Percentiles rank a stretch among this genome's conserved stretches.
These are phyloP conservation scores for Penicillium paneum DNA, from an alignment of 2,329 filamentous ascomycete genomes.

Conservation along the genomic window DNA sequence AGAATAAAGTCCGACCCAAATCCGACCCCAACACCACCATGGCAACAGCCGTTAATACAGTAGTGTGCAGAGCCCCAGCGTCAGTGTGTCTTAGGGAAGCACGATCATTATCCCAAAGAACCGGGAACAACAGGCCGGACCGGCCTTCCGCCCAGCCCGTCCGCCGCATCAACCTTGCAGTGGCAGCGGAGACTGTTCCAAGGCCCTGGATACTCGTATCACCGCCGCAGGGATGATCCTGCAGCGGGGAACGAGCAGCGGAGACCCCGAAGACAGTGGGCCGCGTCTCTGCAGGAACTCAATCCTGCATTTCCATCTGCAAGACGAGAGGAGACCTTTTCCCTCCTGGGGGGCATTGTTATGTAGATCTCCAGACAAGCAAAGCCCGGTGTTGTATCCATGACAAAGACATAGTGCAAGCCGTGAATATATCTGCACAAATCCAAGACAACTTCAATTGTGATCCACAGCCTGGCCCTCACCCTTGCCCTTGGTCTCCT, in stretches of 20 bases:
- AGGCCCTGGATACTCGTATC: constrained; percentile 9
- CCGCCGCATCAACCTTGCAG: constrained; percentile 18
- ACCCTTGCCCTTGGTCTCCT: not conserved
- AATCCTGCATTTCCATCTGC: not conserved
- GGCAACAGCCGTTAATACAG: constrained; percentile 11
- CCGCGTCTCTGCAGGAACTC: not conserved
- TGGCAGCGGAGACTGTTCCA: constrained; percentile 2
- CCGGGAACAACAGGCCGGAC: constrained; percentile 4
- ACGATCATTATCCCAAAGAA: not conserved
- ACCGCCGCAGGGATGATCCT: constrained; percentile 2
- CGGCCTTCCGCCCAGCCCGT: constrained; percentile 6
- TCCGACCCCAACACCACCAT: not conserved
- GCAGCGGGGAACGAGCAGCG: constrained; percentile 10
- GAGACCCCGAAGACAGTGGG: constrained; percentile 2
- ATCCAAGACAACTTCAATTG: constrained; percentile 20
- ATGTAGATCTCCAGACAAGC: not conserved
- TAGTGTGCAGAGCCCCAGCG: constrained; percentile 7
- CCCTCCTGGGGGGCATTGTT: not conserved
- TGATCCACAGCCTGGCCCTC: constrained; percentile 13
- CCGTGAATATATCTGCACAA: not conserved
- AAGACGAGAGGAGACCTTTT: not conserved
- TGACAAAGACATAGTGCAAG: not conserved
- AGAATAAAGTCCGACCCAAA: not conserved
- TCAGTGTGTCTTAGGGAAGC: constrained; percentile 11
- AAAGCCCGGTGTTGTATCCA: not conserved